Evolutionary conservation across 805 yeast species (phyloP).

Genomic region (Metschnikowia cerradonensis): DNA sequence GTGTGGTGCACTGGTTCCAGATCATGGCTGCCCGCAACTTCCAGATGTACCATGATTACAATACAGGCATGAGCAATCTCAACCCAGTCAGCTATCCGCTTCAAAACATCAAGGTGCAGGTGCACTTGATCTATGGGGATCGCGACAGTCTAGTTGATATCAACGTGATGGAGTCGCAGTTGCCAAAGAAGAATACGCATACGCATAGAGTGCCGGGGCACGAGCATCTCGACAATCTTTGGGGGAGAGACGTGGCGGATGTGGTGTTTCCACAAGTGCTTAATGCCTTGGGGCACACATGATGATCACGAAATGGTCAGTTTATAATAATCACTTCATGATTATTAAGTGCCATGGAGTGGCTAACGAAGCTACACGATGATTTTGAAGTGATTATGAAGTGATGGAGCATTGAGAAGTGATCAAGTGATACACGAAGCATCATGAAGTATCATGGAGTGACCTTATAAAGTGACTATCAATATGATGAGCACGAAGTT

Average conservation of each 20-base stretch:
- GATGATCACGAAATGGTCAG: too few species aligned
- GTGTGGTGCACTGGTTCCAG: constrained; percentile 51
- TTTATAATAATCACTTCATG: too few species aligned
- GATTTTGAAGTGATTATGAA: too few species aligned
- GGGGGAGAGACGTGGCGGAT: constrained; percentile 67
- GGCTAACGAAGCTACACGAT: too few species aligned
- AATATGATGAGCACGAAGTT: too few species aligned
- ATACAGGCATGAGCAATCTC: constrained; percentile 21
- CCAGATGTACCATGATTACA: constrained; percentile 80
- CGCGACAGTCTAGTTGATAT: constrained; percentile 85
- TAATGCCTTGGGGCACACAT: constrained; percentile 6
- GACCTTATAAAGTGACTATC: too few species aligned
- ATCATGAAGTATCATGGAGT: too few species aligned
- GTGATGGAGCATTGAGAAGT: too few species aligned
- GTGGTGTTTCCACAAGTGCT: constrained; percentile 33
- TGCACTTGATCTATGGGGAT: constrained; percentile 75
- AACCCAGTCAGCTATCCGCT: constrained; percentile 39
- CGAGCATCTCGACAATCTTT: constrained; percentile 86
- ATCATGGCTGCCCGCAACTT: constrained; percentile 59
- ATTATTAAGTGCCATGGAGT: too few species aligned
- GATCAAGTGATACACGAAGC: too few species aligned
- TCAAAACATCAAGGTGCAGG: constrained; percentile 51
- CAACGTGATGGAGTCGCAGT: constrained; percentile 60
- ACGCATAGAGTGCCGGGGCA: constrained; percentile 60
- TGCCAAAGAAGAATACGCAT: constrained; percentile 52